phyloP scores from a whole-genome alignment of 1,284 basidiomycete genomes.

The Rhodotorula sp. region DNA sequence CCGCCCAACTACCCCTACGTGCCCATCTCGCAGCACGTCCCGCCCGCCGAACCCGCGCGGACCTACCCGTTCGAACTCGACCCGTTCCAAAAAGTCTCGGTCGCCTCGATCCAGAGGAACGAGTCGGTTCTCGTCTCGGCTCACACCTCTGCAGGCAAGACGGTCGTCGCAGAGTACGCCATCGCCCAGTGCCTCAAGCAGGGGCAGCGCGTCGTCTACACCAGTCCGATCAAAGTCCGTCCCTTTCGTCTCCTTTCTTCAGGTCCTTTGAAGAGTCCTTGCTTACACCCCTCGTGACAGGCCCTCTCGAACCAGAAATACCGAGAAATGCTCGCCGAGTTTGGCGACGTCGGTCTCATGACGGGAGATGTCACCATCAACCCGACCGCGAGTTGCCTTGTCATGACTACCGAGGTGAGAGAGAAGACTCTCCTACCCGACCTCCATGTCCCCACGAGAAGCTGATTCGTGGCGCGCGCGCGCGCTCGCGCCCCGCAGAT shows the following conservation, averaged over 20 bases:
- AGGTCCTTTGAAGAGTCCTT: no score
- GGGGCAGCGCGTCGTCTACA: slow-evolving; percentile 97
- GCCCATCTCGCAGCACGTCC: slow-evolving; percentile 88
- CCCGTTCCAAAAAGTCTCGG: slow-evolving; percentile 94
- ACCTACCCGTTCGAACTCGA: slow-evolving; percentile 96
- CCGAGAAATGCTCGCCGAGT: slow-evolving; percentile 93
- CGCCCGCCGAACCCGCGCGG: slow-evolving; percentile 82
- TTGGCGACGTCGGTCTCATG: slow-evolving; percentile 98
- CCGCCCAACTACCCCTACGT: slow-evolving; percentile 88
- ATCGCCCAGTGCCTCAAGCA: slow-evolving; percentile 91
- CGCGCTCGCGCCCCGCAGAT: slow-evolving; percentile 59
- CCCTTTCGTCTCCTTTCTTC: background rate
- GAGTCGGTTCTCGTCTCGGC: slow-evolving; percentile 98
- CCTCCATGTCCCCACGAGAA: background rate
- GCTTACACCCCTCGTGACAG: slow-evolving; percentile 52
- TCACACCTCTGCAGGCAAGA: slow-evolving; percentile 97
- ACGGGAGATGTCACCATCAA: slow-evolving; percentile 99
- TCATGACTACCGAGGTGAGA: slow-evolving; percentile 97
- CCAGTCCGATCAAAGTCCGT: slow-evolving; percentile 95
- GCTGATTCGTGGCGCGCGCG: background rate
- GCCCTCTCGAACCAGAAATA: slow-evolving; percentile 98
- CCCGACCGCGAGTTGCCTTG: slow-evolving; percentile 90
- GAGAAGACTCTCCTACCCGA: background rate
- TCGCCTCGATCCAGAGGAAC: slow-evolving; percentile 91
- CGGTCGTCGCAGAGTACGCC: slow-evolving; percentile 98